These are phyloP conservation scores for Penicillium crustosum DNA, from an alignment of 2,329 filamentous ascomycete species.

Conservation along the genomic window DNA sequence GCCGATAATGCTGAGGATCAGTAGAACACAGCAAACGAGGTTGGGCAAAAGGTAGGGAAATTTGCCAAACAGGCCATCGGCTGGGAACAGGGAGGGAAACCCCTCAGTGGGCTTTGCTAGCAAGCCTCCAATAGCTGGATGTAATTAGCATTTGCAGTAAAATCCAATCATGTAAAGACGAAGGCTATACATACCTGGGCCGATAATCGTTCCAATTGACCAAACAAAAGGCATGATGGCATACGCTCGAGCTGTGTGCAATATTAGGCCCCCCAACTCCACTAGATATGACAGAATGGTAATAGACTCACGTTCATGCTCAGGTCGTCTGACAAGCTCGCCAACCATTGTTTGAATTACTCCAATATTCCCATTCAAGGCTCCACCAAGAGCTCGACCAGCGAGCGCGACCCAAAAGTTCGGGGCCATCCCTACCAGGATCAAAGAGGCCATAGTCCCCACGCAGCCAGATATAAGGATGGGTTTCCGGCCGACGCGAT, in stretches of 20 bases:
- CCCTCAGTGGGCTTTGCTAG: constrained; percentile 75
- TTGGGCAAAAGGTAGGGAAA: constrained; percentile 92
- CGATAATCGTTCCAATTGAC: constrained; percentile 85
- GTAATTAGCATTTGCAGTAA: constrained; percentile 14
- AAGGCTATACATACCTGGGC: constrained; percentile 52
- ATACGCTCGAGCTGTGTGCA: constrained; percentile 69
- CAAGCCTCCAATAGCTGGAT: constrained; percentile 72
- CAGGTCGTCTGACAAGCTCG: constrained; percentile 77
- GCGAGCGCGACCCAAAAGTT: constrained; percentile 82
- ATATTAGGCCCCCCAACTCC: background rate
- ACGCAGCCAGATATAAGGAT: constrained; percentile 77
- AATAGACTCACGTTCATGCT: constrained; percentile 72
- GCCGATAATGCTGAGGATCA: constrained; percentile 74
- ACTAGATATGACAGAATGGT: background rate
- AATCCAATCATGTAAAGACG: background rate
- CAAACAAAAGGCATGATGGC: constrained; percentile 94
- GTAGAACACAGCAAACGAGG: constrained; percentile 73
- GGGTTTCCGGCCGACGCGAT: constrained; percentile 80
- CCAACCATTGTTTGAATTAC: constrained; percentile 92
- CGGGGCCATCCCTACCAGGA: constrained; percentile 77
- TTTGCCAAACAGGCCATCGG: constrained; percentile 66
- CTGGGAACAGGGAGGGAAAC: constrained; percentile 70
- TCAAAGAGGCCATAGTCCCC: constrained; percentile 78
- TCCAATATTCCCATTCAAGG: constrained; percentile 88
- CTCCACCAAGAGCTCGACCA: constrained; percentile 73